Percentiles rank a stretch among this genome's conserved stretches.
phyloP scores from a whole-genome alignment of 2,329 filamentous ascomycete species.

The Thelonectria rubi region DNA sequence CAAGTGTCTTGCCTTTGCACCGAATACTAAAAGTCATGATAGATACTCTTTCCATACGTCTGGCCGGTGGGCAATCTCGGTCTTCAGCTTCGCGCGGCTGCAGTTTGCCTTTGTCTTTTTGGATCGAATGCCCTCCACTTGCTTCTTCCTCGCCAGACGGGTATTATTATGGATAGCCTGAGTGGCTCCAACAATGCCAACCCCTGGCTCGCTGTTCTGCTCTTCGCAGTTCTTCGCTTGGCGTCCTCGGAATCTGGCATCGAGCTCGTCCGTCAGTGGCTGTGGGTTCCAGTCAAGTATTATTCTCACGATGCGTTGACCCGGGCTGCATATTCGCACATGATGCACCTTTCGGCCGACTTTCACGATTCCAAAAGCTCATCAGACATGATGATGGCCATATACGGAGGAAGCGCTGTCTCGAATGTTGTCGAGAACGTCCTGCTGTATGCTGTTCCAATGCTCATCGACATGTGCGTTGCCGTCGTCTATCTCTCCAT shows the following conservation, averaged over 20 bases:
- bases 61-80: conserved; percentile 74
- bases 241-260: conserved; percentile 64
- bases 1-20: neutral
- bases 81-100: conserved; percentile 73
- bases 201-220: conserved; percentile 61
- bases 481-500: conserved; percentile 68
- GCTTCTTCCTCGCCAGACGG: conserved; percentile 82
- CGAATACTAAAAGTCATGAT: neutral
- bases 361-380: conserved; percentile 70
- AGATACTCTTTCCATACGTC: conserved; percentile 81
- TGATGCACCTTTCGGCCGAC: conserved; percentile 68
- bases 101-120: conserved; percentile 75
- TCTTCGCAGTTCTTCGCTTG: conserved; percentile 62
- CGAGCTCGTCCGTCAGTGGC: conserved; percentile 61
- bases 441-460: conserved; percentile 66
- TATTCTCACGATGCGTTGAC: conserved; percentile 64
- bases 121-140: conserved; percentile 77
- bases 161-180: conserved; percentile 78
- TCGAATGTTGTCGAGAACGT: conserved; percentile 66
- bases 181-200: conserved; percentile 57
- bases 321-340: conserved; percentile 65
- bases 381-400: conserved; percentile 66
- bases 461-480: conserved; percentile 67
- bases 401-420: conserved; percentile 62
- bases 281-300: conserved; percentile 67